These are phyloP conservation scores for Backusella morwellensis DNA, from an alignment of 192 early-diverging fungal genomes.

Conservation along the genomic window DNA sequence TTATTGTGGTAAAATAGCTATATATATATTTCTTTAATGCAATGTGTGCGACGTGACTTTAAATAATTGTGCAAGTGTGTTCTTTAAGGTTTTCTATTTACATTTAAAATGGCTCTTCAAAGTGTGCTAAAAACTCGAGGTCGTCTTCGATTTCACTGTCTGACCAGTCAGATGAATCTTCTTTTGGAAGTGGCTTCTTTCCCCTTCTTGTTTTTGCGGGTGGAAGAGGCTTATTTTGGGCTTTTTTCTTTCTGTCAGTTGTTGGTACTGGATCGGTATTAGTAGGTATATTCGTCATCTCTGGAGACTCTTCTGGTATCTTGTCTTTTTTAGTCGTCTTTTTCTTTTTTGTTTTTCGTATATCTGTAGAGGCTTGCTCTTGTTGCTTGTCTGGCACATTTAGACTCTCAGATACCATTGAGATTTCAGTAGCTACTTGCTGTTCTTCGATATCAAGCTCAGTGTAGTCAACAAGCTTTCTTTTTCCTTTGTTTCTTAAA, in stretches of 20 bases:
- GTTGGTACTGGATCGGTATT: neutral
- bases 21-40: too few relatives aligned
- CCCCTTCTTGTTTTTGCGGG: neutral
- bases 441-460: neutral
- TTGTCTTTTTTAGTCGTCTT: neutral
- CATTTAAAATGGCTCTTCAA: neutral
- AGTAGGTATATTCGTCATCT: neutral
- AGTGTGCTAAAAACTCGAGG: neutral
- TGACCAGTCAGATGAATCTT: neutral
- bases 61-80: neutral
- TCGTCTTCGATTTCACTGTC: neutral
- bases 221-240: neutral
- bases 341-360: neutral
- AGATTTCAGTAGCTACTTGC: neutral
- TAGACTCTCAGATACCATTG: too few relatives aligned
- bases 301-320: neutral
- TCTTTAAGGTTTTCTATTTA: neutral
- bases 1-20: too few relatives aligned
- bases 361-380: neutral
- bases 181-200: neutral
- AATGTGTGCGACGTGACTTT: too few relatives aligned
- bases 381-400: too few relatives aligned
- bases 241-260: neutral
- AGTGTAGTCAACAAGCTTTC: neutral
- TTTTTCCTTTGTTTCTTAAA: neutral